Base-by-base conservation (phyloP, 1,139 yeast species). In the Debaryomycetaceae sp. region DNA sequence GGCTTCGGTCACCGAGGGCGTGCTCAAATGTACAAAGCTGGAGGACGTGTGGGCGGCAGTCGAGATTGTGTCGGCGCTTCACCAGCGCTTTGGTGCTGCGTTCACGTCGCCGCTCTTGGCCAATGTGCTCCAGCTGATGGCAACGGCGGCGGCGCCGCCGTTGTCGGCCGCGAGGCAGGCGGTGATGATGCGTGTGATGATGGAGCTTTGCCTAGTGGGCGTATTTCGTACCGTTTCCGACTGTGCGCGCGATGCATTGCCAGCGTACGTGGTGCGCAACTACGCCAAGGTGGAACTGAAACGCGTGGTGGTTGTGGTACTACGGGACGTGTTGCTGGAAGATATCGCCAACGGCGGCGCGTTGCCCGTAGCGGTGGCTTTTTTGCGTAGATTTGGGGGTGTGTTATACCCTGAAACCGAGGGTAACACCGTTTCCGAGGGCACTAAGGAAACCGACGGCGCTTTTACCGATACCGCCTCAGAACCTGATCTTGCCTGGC, bases 41-140 rank as follows among this genome's bases (percentile, higher is more conserved):
- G 78, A 71, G 9, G 96, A 86, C 48, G 53, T 83, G 1, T 42
- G 48, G 14, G 80, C 91, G 0, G 78, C 82, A 1, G 67, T 76
- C 22, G 88, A 81, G 43, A 71, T 86, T 1, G 67, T 82, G 0
- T 76, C 89, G 26, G 80, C 78, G 1, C 57, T 89, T 17, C 95
- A 86, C 53, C 95, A 83, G 51, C 61, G 96, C 31, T 86, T 88
- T 50, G 52, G 65, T 2, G 34, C 41, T 1, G 51, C 55, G 7
- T 81, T 84, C 48, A 70, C 86, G 0, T 72, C 77, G 1, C 53
- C 50, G 16, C 46, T 85, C 34, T 50, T 81, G 39, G 52, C 66
- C 1, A 54, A 65, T 38, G 58, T 83, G 37, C 54, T 80, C 9
- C 51, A 54, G 15, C 68, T 67, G 3, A 55, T 79, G 13, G 29